Conservation (phyloP, 176 grass and related monocot genomes). For the Rhynchospora tenuis region DNA sequence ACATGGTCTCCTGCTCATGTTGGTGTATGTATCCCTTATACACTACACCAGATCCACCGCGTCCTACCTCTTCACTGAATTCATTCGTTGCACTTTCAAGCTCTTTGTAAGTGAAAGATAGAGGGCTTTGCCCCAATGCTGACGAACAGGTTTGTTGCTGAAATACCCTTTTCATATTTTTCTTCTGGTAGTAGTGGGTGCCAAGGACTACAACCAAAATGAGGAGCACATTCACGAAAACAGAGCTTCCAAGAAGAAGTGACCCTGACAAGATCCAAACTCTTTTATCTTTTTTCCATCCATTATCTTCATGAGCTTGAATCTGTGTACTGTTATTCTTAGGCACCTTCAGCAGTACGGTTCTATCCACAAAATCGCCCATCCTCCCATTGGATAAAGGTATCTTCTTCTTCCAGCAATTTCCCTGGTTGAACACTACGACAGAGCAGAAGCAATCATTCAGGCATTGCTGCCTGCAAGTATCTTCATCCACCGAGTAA, state of each 20-base stretch:
- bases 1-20: background rate
- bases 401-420: conserved; percentile 53
- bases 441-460: conserved; percentile 43
- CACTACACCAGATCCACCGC: conserved; percentile 38
- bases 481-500: background rate
- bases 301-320: background rate
- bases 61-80: conserved; percentile 41
- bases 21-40: conserved; percentile 37
- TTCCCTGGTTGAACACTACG: background rate
- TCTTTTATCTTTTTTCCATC: conserved; percentile 22
- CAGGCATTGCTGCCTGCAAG: conserved; percentile 32
- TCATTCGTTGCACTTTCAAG: conserved; percentile 37
- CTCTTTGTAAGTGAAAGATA: conserved; percentile 38
- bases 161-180: conserved; percentile 1
- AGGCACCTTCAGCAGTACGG: conserved; percentile 30
- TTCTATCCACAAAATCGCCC: background rate
- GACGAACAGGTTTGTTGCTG: background rate
- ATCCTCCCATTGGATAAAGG: conserved; percentile 39
- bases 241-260: conserved; percentile 34
- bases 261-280: conserved; percentile 27
- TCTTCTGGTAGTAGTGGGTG: conserved; percentile 7
- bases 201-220: conserved; percentile 7
- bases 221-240: conserved; percentile 24
- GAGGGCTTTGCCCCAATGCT: conserved; percentile 6
- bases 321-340: conserved; percentile 17